Base-by-base conservation (phyloP, 371 early-diverging fungal species). In the Lichtheimia ramosa region DNA sequence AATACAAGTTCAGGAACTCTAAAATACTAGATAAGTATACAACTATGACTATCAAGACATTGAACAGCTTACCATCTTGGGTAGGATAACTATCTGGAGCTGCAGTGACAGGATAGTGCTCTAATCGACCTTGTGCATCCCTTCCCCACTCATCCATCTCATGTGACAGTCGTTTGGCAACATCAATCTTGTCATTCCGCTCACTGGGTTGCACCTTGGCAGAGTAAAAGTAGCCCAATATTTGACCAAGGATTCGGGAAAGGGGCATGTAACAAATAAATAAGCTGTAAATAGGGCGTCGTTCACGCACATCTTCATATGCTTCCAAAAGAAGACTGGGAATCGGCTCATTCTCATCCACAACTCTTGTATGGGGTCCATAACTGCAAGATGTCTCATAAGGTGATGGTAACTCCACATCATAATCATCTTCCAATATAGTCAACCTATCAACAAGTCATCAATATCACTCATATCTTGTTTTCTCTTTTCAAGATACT, bases 401-500 rank as follows among this genome's bases (percentile, higher is more conserved):
- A 6, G 60, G 51, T 1, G 74, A 61, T 15, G 80, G 80, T 5
- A 72, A 52, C 34, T 73, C 69, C 5, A 71, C 73, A 55, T 75
- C 74, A 53, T 73, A 76, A 12, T 79, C 76, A 21, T 66, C 59
- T 21, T 79, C 74, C 13, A 72, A 43, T 24, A 74, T 72, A 12
- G 70, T 48, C 46, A 46, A 21, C 6, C 21, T 46, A 16, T 5
- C 46, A 16, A 46, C 0, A 5, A 18, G 10, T 18, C 21, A 46
- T 1, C 16, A 46, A 8, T 16, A 46, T 10, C 46, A 4, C 2
- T 5, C 7, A 3, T 28, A 1, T 28, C 7, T 34, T 8, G 5
- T 21, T 21, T 18, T 46, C 46, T 2, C 2, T 46, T 15, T 13
- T 10, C 3, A 46, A 2, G 10, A n/a, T 21, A 46, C 46, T n/a